Conservation (phyloP, 805 yeast species). For the Cyberlindnera japonica region DNA sequence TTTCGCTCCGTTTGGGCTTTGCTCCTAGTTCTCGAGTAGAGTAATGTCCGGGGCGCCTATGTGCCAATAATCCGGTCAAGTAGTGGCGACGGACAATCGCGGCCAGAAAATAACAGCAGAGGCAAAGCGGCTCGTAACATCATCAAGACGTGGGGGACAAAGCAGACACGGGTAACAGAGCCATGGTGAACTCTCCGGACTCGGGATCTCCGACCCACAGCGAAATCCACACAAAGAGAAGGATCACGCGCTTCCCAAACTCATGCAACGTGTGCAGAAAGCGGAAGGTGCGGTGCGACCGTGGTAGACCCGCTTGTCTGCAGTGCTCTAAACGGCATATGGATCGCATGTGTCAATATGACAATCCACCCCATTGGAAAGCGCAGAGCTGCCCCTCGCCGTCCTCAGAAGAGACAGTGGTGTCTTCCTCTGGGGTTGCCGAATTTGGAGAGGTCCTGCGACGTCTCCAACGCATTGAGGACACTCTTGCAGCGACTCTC, state of each 20-base stretch:
- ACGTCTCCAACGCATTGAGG: neutral
- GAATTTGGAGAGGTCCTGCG: neutral
- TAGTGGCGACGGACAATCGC: too few relatives aligned
- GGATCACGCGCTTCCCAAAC: constrained; percentile 43
- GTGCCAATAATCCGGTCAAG: too few relatives aligned
- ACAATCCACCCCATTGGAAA: constrained; percentile 48
- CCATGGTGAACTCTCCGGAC: neutral
- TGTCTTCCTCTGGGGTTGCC: neutral
- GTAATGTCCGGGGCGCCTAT: too few relatives aligned
- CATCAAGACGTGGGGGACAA: too few relatives aligned
- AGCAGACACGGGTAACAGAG: too few relatives aligned
- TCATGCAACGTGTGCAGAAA: constrained; percentile 44
- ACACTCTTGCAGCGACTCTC: neutral
- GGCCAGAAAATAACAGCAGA: neutral
- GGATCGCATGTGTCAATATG: constrained; percentile 49
- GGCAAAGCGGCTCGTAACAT: neutral
- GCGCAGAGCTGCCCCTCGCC: neutral
- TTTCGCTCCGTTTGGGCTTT: too few relatives aligned
- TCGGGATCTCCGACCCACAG: neutral
- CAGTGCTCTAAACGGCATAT: constrained; percentile 53
- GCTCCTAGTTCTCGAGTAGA: too few relatives aligned
- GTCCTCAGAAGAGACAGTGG: neutral
- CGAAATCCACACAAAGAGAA: constrained; percentile 20
- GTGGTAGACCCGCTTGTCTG: constrained; percentile 48
- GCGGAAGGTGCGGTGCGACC: constrained; percentile 44